These are phyloP conservation scores for Xylaria flabelliformis DNA, from an alignment of 495 filamentous ascomycete genomes.

Conservation along the genomic window DNA sequence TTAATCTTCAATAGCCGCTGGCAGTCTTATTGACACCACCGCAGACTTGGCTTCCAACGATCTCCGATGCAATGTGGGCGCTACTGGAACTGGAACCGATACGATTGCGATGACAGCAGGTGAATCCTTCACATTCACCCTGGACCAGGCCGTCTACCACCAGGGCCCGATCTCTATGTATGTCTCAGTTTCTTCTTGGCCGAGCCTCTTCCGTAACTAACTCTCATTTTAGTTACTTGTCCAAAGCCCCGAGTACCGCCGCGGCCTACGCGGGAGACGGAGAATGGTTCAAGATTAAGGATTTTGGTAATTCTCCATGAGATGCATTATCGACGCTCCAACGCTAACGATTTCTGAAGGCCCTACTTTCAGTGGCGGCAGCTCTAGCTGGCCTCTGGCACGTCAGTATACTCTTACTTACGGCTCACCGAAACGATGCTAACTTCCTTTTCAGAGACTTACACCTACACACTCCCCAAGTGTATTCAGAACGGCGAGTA, in stretches of 20 bases:
- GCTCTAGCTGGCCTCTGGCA: constrained; percentile 33
- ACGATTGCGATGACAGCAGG: constrained; percentile 52
- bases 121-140: constrained; percentile 48
- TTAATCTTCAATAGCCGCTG: not conserved
- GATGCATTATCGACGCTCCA: too few species aligned
- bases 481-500: constrained; percentile 59
- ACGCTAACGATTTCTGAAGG: constrained; percentile 2
- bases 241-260: constrained; percentile 50
- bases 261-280: constrained; percentile 47
- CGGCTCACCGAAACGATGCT: not conserved
- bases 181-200: not conserved
- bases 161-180: constrained; percentile 57
- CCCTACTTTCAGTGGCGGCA: constrained; percentile 39
- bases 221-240: constrained; percentile 44
- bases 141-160: constrained; percentile 56
- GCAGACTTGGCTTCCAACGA: constrained; percentile 51
- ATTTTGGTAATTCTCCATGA: constrained; percentile 37
- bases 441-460: constrained; percentile 38
- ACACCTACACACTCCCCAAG: constrained; percentile 53
- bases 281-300: constrained; percentile 53
- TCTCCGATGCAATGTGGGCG: constrained; percentile 61
- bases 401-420: constrained; percentile 26
- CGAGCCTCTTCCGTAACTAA: not conserved
- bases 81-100: constrained; percentile 45
- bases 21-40: not conserved